Percentiles rank a stretch among this genome's conserved stretches.
Conservation (phyloP, 148 eudicot species). For the Rhododendron ovatum region DNA sequence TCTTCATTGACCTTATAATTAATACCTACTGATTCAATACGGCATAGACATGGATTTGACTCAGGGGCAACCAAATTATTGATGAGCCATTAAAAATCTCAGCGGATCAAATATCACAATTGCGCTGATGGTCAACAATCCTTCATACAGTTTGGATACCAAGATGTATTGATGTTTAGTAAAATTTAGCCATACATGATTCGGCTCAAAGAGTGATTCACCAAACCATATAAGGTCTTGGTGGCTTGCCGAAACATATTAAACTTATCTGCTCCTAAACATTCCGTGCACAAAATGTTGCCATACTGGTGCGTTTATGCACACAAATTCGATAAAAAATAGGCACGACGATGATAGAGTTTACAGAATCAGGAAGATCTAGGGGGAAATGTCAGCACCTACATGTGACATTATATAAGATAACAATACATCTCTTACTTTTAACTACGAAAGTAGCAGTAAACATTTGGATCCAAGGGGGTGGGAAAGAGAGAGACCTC, state of each 20-base stretch:
- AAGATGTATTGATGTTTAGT: not conserved
- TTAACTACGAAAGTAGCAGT: not conserved
- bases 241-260: not conserved
- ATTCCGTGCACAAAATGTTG: not conserved
- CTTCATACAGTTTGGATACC: not conserved
- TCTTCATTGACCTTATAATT: not conserved
- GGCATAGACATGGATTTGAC: not conserved
- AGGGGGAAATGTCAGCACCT: no score
- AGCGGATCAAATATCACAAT: not conserved
- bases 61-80: not conserved
- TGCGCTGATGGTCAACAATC: not conserved
- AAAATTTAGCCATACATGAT: not conserved
- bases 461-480: not conserved
- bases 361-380: not conserved
- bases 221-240: not conserved
- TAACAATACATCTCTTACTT: not conserved
- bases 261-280: not conserved
- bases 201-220: not conserved
- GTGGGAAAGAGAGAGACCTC: slow-evolving; percentile 52
- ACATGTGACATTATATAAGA: not conserved
- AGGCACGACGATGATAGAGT: not conserved
- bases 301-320: not conserved
- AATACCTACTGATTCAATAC: not conserved
- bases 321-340: no score
- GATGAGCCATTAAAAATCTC: not conserved